These are phyloP conservation scores for Kuraishia hungarica DNA, from an alignment of 805 yeast species.

Conservation along the genomic window DNA sequence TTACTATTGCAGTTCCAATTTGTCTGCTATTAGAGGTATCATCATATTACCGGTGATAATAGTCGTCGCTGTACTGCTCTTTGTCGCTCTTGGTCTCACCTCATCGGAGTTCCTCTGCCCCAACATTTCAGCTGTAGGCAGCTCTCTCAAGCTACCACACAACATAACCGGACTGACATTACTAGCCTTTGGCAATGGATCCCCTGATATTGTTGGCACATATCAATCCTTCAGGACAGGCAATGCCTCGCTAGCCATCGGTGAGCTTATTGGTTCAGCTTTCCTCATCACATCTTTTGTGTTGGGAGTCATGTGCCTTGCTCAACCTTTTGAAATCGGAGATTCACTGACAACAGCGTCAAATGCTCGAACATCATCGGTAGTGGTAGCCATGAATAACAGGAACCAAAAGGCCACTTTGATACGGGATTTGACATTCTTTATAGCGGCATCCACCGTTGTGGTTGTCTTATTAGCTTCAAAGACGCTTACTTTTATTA, in stretches of 20 bases:
- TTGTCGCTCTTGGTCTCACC: conserved; percentile 64
- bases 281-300: conserved; percentile 75
- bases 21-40: conserved; percentile 7
- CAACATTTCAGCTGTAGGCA: conserved; percentile 63
- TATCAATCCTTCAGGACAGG: conserved; percentile 69
- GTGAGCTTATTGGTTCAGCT: conserved; percentile 89
- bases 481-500: conserved; percentile 42
- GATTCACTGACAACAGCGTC: conserved; percentile 25
- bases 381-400: conserved; percentile 2
- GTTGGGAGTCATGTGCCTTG: conserved; percentile 67
- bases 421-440: conserved; percentile 55
- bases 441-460: conserved; percentile 40
- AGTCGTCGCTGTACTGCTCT: conserved; percentile 28
- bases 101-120: conserved; percentile 85
- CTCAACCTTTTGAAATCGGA: conserved; percentile 41
- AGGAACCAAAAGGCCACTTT: conserved; percentile 35
- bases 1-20: conserved; percentile 20
- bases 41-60: conserved; percentile 14
- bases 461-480: conserved; percentile 40
- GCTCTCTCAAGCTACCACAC: conserved; percentile 58
- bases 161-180: conserved; percentile 82
- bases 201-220: conserved; percentile 85
- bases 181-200: conserved; percentile 86
- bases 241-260: conserved; percentile 70
- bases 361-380: neutral